These are phyloP conservation scores for Austroboletus niveus DNA, from an alignment of 1,284 basidiomycete genomes.

Conservation along the genomic window DNA sequence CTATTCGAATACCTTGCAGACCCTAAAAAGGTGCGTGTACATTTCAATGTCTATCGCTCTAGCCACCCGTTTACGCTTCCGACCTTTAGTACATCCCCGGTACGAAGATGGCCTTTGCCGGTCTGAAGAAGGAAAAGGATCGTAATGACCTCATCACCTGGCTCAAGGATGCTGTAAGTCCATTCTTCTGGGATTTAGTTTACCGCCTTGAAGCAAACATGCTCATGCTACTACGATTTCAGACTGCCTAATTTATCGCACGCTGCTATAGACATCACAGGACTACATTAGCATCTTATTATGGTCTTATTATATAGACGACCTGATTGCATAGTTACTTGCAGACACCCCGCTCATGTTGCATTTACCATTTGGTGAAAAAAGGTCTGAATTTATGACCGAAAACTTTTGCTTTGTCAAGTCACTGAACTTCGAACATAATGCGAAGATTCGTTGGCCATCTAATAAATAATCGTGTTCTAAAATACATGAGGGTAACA, in stretches of 20 bases:
- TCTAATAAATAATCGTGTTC: neutral
- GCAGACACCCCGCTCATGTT: conserved; percentile 33
- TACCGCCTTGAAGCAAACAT: neutral
- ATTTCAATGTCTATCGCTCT: neutral
- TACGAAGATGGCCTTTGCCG: conserved; percentile 98
- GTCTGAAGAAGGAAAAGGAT: conserved; percentile 97
- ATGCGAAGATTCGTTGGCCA: neutral
- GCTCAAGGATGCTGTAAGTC: conserved; percentile 68
- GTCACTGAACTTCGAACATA: too few species aligned
- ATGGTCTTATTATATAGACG: conserved; percentile 35
- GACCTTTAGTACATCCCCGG: conserved; percentile 81
- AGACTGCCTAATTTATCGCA: conserved; percentile 29
- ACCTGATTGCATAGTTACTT: conserved; percentile 21
- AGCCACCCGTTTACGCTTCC: neutral
- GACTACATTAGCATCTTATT: conserved; percentile 20
- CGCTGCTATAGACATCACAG: conserved; percentile 10
- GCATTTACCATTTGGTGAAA: neutral
- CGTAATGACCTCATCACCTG: conserved; percentile 85
- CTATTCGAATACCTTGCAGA: conserved; percentile 94
- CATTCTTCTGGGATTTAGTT: neutral
- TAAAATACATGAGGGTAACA: neutral
- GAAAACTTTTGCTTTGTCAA: too few species aligned
- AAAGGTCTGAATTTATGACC: neutral
- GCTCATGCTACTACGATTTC: neutral
- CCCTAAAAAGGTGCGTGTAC: conserved; percentile 81